A percentile compares a stretch with the other conserved stretches of the same genome.
phyloP scores from a whole-genome alignment of 2,329 filamentous ascomycete species.

The Arachnomyces sp. region DNA sequence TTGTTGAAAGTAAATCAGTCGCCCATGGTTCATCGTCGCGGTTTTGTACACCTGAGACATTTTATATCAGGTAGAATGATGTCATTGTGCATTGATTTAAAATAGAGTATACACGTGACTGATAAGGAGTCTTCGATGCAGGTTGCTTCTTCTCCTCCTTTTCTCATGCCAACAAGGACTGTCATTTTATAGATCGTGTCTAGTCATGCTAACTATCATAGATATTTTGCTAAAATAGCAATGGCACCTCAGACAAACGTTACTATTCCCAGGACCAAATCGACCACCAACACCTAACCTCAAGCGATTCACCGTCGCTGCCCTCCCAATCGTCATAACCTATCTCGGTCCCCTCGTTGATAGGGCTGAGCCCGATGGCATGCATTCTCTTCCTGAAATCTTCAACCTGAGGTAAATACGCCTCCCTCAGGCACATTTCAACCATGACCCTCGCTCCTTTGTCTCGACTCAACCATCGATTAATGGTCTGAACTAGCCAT shows the following conservation, averaged over 20 bases:
- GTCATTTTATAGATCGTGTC: too few species aligned
- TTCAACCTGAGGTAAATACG: conserved; percentile 54
- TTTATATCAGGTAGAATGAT: too few species aligned
- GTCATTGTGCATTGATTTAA: too few species aligned
- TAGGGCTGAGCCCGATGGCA: conserved; percentile 42
- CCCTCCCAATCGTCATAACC: conserved; percentile 44
- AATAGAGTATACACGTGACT: too few species aligned
- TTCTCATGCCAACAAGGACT: too few species aligned
- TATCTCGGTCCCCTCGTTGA: conserved; percentile 43
- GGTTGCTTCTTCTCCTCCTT: too few species aligned
- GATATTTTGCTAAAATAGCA: too few species aligned
- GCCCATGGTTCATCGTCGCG: too few species aligned
- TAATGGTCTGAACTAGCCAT: conserved; percentile 64
- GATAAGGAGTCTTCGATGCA: too few species aligned
- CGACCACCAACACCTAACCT: conserved; percentile 42
- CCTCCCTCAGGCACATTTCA: conserved; percentile 73
- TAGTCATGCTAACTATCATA: too few species aligned
- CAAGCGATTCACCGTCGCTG: conserved; percentile 33
- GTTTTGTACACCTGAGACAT: not conserved
- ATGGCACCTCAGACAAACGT: conserved; percentile 14
- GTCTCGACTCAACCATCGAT: conserved; percentile 55
- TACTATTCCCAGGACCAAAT: conserved; percentile 38
- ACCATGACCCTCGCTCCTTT: conserved; percentile 60
- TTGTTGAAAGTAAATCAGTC: too few species aligned
- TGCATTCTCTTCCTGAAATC: conserved; percentile 58